These are phyloP conservation scores for Tuctoria greenei DNA, from an alignment of 176 grass and related monocot species.

Conservation along the genomic window DNA sequence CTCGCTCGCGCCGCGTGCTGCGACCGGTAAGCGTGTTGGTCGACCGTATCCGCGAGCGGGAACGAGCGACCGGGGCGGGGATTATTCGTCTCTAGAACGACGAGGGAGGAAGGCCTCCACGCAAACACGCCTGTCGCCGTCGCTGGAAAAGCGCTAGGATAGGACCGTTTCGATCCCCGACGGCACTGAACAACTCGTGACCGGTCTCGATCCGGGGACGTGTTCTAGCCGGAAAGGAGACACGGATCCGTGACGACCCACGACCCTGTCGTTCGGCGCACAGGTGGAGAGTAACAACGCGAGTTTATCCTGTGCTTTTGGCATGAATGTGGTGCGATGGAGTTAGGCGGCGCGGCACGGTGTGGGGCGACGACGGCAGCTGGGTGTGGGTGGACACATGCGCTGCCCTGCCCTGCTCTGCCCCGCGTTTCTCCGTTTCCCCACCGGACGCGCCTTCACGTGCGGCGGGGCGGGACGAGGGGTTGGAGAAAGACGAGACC, in stretches of 20 bases:
- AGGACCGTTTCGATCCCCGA: neutral
- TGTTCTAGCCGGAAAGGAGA: neutral
- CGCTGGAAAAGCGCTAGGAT: conserved; percentile 8
- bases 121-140: conserved; percentile 29
- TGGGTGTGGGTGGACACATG: neutral
- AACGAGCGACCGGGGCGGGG: neutral
- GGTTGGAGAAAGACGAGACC: conserved; percentile 9
- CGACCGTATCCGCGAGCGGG: conserved; percentile 41
- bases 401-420: neutral
- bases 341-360: neutral
- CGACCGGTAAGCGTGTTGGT: conserved; percentile 11
- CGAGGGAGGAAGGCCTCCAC: neutral
- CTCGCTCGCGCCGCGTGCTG: conserved; percentile 18
- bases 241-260: too few relatives aligned
- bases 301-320: neutral
- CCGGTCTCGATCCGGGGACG: neutral
- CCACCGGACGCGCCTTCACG: conserved; percentile 37
- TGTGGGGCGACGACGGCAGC: conserved; percentile 9
- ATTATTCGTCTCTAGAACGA: neutral
- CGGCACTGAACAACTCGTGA: neutral
- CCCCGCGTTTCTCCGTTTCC: neutral
- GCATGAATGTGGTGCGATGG: neutral
- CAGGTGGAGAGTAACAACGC: neutral
- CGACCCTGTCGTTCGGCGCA: too few relatives aligned
- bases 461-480: conserved; percentile 9